phyloP scores from a whole-genome alignment of 2,329 filamentous ascomycete species.

The Pestalotiopsis sp. region DNA sequence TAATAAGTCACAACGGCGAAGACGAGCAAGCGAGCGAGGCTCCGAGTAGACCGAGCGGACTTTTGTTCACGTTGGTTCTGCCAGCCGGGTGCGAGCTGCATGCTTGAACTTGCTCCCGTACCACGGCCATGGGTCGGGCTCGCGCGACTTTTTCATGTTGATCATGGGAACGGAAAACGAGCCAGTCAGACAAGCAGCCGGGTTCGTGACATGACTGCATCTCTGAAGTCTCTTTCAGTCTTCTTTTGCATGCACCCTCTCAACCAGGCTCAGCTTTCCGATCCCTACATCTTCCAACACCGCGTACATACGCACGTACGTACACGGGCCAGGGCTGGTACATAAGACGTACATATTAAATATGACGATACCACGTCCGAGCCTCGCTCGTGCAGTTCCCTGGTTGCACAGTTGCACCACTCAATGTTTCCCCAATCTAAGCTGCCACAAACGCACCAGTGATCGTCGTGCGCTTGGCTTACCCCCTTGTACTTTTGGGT shows the following conservation, averaged over 20 bases:
- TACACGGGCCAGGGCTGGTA: neutral
- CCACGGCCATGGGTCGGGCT: neutral
- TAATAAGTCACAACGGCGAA: neutral
- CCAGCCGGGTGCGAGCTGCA: neutral
- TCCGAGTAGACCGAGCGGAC: neutral
- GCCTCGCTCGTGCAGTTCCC: conserved; percentile 3
- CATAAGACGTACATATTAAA: neutral
- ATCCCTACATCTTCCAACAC: neutral
- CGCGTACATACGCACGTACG: neutral
- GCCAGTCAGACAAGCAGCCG: conserved; percentile 4
- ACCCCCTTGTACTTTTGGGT: conserved; percentile 1
- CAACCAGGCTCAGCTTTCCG: neutral
- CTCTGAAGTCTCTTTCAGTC: neutral
- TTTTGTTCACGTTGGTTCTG: neutral
- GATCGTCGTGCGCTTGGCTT: conserved; percentile 12
- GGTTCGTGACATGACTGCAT: neutral
- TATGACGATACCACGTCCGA: conserved; percentile 7
- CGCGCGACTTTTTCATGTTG: neutral
- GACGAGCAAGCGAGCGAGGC: neutral
- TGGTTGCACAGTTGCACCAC: conserved; percentile 9
- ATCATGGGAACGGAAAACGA: conserved; percentile 4
- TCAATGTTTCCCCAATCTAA: conserved; percentile 15
- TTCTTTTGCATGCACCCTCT: neutral
- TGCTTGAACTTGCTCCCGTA: neutral
- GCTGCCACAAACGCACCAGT: conserved; percentile 14